Base-by-base conservation (phyloP, 2,329 filamentous ascomycete genomes). In the Aureobasidium zeae region DNA sequence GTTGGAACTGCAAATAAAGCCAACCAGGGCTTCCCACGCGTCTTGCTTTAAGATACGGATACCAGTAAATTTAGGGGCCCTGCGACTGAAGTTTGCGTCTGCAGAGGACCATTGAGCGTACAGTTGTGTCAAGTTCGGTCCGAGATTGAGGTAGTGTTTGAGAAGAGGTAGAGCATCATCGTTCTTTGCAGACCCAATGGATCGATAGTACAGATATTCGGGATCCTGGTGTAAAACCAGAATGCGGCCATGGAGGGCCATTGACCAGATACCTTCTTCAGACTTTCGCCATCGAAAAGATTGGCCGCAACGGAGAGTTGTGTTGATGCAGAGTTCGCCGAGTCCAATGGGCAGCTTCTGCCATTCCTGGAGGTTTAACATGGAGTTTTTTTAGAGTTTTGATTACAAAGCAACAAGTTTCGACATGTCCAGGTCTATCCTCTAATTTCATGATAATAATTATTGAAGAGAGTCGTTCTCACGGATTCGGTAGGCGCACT, bases 1-100 rank as follows among this genome's bases (percentile, higher is more conserved):
- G 65, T 98, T 98, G 64, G 87, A 94, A 64, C 88, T 95, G 71
- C 91, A 98, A 51, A 98, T 98, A 63, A 98, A 98, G 45, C 83
- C 81, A 17, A 98, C 71, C 16, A 98, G 70, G 1, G 91, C 80
- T 63, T 98, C 91, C 91, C 93, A 98, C 1, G 89, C 81, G 68
- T 95, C 88, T 66, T 98, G 91, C 55, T 82, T 85, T 32, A 98
- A 68, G 52, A 98, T 95, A 16, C 91, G 80, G 45, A 98, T 83
- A 10, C 93, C 91, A 0, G 82, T 81, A 60, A 98, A 98, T 45
- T 81, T 79, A 0, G 84, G 81, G 0, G 91, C 89, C 53, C 85
- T 86, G 57, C 81, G 83, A 55, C 80, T 82, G 65, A 98, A 98
- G 61, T 96, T 95, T 19, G 81, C 64, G 58, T 98, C 91, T 3